phyloP scores from a whole-genome alignment of 2,329 filamentous ascomycete species.

The Aureobasidium lini region DNA sequence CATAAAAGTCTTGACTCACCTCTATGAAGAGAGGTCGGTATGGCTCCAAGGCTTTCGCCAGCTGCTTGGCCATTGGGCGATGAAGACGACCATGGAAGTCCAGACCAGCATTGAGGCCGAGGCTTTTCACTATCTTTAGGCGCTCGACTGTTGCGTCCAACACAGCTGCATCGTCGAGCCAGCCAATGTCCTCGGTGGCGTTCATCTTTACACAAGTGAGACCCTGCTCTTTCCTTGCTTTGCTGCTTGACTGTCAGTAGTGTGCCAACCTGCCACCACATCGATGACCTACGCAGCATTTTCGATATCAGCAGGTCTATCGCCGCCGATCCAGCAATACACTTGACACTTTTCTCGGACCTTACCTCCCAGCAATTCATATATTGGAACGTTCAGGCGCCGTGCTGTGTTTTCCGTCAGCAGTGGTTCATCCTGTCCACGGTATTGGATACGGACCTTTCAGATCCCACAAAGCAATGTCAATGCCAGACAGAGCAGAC shows the following conservation, averaged over 20 bases:
- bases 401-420: constrained; percentile 33
- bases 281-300: constrained; percentile 28
- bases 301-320: constrained; percentile 60
- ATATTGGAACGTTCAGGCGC: constrained; percentile 58
- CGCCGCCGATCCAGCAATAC: constrained; percentile 73
- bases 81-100: constrained; percentile 74
- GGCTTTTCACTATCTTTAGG: constrained; percentile 58
- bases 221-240: constrained; percentile 52
- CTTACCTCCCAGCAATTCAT: constrained; percentile 68
- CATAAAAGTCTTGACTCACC: constrained; percentile 34
- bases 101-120: constrained; percentile 65
- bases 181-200: constrained; percentile 66
- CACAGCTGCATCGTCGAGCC: constrained; percentile 63
- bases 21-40: constrained; percentile 68
- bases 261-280: neutral
- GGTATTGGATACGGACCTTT: constrained; percentile 35
- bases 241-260: constrained; percentile 18
- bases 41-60: constrained; percentile 59
- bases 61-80: constrained; percentile 73
- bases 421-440: too few species aligned
- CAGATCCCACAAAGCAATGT: constrained; percentile 74
- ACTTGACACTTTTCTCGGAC: constrained; percentile 63
- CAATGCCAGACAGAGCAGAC: constrained; percentile 68
- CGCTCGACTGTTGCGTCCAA: constrained; percentile 59
- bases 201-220: constrained; percentile 72